phyloP scores from a whole-genome alignment of 2,329 filamentous ascomycete species.

The Verticillium tricorpus region DNA sequence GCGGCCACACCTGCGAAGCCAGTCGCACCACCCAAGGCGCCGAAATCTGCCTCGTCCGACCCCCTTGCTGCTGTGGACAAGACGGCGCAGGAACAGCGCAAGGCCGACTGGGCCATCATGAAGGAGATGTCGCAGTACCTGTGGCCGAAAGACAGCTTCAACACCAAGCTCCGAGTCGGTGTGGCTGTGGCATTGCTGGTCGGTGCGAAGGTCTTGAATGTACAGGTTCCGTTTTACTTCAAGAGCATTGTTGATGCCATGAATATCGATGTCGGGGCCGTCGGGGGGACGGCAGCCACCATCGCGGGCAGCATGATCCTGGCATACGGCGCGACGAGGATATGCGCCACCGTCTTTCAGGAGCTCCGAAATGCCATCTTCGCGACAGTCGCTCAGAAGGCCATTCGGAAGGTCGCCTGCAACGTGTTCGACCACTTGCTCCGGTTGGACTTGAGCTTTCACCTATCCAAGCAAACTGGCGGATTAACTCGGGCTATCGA shows the following conservation, averaged over 20 bases:
- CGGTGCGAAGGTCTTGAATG: constrained; percentile 91
- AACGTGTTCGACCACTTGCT: constrained; percentile 92
- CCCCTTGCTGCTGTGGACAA: constrained; percentile 62
- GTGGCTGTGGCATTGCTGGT: constrained; percentile 80
- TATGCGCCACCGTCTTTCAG: constrained; percentile 85
- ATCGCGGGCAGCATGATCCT: constrained; percentile 91
- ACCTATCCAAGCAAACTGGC: constrained; percentile 89
- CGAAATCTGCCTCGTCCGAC: constrained; percentile 29
- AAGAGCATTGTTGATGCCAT: constrained; percentile 96
- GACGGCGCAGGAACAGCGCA: constrained; percentile 81
- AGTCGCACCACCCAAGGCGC: constrained; percentile 1
- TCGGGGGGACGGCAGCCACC: constrained; percentile 84
- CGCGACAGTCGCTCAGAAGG: constrained; percentile 93
- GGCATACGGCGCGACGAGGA: constrained; percentile 83
- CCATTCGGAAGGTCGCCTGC: constrained; percentile 83
- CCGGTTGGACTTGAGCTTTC: constrained; percentile 86
- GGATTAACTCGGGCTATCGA: constrained; percentile 92
- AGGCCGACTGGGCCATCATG: constrained; percentile 97
- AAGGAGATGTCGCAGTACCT: constrained; percentile 95
- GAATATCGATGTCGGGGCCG: constrained; percentile 86
- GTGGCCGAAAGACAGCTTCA: constrained; percentile 86
- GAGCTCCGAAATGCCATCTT: constrained; percentile 95
- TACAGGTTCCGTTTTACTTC: constrained; percentile 98
- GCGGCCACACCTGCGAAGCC: neutral
- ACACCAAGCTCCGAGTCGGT: constrained; percentile 79